phyloP scores from a whole-genome alignment of 2,329 filamentous ascomycete genomes.

The Paecilomyces dactylethromorphus region DNA sequence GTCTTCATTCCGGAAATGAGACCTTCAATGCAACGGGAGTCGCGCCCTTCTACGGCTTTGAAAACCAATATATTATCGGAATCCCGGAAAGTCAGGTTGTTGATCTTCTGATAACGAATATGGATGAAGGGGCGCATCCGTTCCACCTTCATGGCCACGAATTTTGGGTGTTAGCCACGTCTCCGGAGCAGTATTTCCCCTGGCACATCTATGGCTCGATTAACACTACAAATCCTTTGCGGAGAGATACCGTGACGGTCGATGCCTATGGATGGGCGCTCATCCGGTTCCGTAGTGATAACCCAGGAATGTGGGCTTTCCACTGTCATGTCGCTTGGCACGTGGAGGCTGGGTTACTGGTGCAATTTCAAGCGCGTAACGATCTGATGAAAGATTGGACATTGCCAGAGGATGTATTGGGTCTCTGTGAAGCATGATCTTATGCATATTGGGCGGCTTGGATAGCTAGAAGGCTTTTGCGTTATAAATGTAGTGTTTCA shows the following conservation, averaged over 20 bases:
- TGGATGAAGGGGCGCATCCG: conserved; percentile 23
- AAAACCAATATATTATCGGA: conserved; percentile 4
- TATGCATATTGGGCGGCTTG: neutral
- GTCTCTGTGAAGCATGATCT: conserved; percentile 1
- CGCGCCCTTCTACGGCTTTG: conserved; percentile 1
- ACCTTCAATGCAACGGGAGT: conserved; percentile 8
- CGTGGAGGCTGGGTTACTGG: conserved; percentile 14
- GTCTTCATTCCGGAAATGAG: conserved; percentile 1
- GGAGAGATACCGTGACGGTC: conserved; percentile 14
- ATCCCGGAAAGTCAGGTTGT: conserved; percentile 5
- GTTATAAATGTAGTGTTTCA: too few species aligned
- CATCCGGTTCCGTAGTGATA: conserved; percentile 16
- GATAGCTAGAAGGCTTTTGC: neutral
- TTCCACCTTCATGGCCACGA: conserved; percentile 44
- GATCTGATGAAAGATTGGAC: conserved; percentile 5
- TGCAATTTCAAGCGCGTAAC: conserved; percentile 5
- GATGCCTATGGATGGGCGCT: conserved; percentile 14
- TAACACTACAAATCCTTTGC: conserved; percentile 8
- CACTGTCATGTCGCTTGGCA: conserved; percentile 19
- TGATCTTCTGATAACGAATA: conserved; percentile 10
- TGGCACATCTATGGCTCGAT: conserved; percentile 4
- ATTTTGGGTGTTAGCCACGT: conserved; percentile 32
- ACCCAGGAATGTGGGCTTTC: conserved; percentile 17
- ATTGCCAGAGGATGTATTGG: conserved; percentile 2
- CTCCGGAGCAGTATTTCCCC: conserved; percentile 3